Evolutionary conservation across 331 rosid genomes (phyloP).

Genomic region (Arachis monticola): DNA sequence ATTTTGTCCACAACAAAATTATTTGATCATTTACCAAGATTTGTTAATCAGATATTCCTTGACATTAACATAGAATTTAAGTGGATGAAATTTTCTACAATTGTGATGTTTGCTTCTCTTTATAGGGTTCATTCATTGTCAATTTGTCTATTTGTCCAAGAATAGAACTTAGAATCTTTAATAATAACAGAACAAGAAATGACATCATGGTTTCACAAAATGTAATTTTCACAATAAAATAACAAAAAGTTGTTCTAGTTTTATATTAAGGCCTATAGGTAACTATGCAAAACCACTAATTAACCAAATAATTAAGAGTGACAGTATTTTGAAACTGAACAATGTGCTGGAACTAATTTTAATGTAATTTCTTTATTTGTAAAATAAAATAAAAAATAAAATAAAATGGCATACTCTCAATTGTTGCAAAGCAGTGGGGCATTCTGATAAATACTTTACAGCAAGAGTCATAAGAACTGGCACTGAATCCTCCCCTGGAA

Average conservation of each 20-base stretch:
- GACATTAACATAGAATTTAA: background rate
- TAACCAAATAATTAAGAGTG: slow-evolving; percentile 24
- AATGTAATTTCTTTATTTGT: background rate
- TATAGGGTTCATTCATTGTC: slow-evolving; percentile 17
- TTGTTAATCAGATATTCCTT: background rate
- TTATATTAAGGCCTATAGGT: slow-evolving; percentile 13
- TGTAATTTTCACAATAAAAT: slow-evolving; percentile 36
- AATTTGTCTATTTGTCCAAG: slow-evolving; percentile 23
- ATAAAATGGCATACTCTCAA: slow-evolving; percentile 58
- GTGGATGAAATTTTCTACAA: background rate
- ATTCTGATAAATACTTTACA: slow-evolving; percentile 81
- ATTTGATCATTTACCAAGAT: background rate
- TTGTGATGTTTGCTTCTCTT: background rate
- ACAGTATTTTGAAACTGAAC: background rate
- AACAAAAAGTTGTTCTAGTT: slow-evolving; percentile 35
- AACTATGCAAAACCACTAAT: slow-evolving; percentile 18
- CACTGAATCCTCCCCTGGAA: slow-evolving; percentile 99
- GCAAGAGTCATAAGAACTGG: slow-evolving; percentile 95
- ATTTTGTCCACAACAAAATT: background rate
- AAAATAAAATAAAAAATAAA: background rate
- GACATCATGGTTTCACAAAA: slow-evolving; percentile 27
- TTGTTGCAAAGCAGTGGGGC: slow-evolving; percentile 79
- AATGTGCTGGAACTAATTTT: background rate
- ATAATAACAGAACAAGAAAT: background rate
- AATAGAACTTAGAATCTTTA: slow-evolving; percentile 14